phyloP scores from a whole-genome alignment of 768 basidiomycete genomes.

The Rubroboletus pulcherrimus region DNA sequence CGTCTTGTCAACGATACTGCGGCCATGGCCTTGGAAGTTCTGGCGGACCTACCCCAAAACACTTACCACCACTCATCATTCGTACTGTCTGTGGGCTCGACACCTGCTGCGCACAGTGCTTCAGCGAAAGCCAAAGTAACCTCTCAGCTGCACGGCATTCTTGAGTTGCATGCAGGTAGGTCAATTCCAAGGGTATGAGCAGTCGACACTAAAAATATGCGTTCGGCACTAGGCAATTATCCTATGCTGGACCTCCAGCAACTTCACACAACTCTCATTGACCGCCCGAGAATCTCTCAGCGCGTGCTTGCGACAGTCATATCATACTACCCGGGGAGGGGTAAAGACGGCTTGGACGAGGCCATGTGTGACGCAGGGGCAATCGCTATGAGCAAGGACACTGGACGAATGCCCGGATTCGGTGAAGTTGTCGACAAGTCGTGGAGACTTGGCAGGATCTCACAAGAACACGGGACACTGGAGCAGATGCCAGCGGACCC shows the following conservation, averaged over 20 bases:
- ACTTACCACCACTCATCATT: conserved; percentile 45
- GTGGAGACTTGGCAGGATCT: conserved; percentile 63
- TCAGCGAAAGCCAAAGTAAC: conserved; percentile 47
- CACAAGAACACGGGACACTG: conserved; percentile 79
- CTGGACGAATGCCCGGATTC: conserved; percentile 65
- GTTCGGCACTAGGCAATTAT: conserved; percentile 59
- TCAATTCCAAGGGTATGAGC: neutral
- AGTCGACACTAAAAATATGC: neutral
- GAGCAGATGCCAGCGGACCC: conserved; percentile 32
- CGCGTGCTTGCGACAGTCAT: conserved; percentile 68
- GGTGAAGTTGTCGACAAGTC: conserved; percentile 66
- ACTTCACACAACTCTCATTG: conserved; percentile 65
- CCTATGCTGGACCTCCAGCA: conserved; percentile 84
- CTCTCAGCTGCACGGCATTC: conserved; percentile 48
- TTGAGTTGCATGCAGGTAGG: conserved; percentile 77
- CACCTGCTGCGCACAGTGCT: conserved; percentile 81
- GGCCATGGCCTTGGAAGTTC: conserved; percentile 45
- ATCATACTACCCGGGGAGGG: conserved; percentile 75
- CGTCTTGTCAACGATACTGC: conserved; percentile 67
- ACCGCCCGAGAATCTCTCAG: conserved; percentile 55
- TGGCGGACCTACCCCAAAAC: conserved; percentile 36
- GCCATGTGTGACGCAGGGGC: conserved; percentile 83
- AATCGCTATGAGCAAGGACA: conserved; percentile 86
- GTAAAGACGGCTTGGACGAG: conserved; percentile 59
- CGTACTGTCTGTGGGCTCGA: conserved; percentile 80